A percentile compares a stretch with the other conserved stretches of the same genome.
Evolutionary conservation across 768 basidiomycete species (phyloP).

Genomic region (Hemileccinum impolitum): DNA sequence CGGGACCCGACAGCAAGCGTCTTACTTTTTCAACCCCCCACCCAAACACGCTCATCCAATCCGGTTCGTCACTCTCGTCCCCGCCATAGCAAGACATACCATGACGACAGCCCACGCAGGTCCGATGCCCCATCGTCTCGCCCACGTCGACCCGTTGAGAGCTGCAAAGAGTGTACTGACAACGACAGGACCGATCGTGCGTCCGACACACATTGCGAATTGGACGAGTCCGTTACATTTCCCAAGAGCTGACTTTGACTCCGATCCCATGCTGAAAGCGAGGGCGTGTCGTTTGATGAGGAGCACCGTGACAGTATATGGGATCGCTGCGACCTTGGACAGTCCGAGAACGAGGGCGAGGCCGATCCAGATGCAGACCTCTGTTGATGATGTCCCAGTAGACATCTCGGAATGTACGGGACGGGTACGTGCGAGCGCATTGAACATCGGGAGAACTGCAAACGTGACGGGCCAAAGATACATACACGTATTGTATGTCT

Average conservation of each 20-base stretch:
- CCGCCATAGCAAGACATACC: neutral
- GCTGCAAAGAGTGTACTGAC: constrained; percentile 21
- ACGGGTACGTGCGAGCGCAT: neutral
- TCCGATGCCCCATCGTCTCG: neutral
- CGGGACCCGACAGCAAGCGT: neutral
- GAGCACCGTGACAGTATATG: constrained; percentile 52
- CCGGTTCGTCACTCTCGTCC: constrained; percentile 8
- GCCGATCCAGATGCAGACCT: constrained; percentile 44
- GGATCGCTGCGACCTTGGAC: constrained; percentile 23
- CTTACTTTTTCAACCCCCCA: neutral
- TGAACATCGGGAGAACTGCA: constrained; percentile 3
- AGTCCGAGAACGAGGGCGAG: constrained; percentile 40
- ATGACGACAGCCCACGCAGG: constrained; percentile 9
- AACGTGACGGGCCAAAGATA: constrained; percentile 8
- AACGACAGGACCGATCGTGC: constrained; percentile 48
- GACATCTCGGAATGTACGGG: neutral
- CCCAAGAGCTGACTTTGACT: constrained; percentile 39
- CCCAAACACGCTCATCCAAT: neutral
- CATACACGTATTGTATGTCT: constrained; percentile 4
- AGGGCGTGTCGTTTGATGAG: constrained; percentile 50
- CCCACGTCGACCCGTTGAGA: constrained; percentile 10
- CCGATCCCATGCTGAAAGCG: constrained; percentile 12
- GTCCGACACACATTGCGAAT: constrained; percentile 50
- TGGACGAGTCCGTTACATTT: constrained; percentile 60
- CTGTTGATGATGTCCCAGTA: neutral